phyloP scores from a whole-genome alignment of 2,329 filamentous ascomycete genomes.

The Dactylellina drechsleri region DNA sequence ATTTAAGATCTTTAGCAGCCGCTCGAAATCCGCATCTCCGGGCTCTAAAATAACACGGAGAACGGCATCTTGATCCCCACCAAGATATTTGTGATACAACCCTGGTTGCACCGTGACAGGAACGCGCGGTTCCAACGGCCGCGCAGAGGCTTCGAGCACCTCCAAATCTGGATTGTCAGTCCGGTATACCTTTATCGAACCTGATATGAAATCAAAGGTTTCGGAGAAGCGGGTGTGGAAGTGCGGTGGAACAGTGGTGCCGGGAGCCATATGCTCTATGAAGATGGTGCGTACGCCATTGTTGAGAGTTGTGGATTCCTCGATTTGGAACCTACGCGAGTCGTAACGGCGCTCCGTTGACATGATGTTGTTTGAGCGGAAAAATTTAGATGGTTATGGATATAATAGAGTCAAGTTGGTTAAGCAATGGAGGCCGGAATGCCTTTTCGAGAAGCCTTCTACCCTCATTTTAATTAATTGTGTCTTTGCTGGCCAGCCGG shows the following conservation, averaged over 20 bases:
- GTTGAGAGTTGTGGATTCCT: conserved; percentile 8
- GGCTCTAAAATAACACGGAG: neutral
- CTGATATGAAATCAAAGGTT: conserved; percentile 6
- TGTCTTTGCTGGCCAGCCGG: too few relatives aligned
- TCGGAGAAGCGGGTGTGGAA: conserved; percentile 5
- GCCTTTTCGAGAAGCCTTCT: too few relatives aligned
- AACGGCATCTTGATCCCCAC: neutral
- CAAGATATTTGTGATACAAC: conserved; percentile 5
- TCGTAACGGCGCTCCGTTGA: conserved; percentile 3
- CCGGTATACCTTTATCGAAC: too few relatives aligned
- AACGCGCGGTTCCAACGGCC: neutral
- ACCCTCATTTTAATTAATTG: too few relatives aligned
- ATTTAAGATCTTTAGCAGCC: conserved; percentile 1
- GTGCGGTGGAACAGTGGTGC: conserved; percentile 2
- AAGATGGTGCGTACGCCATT: neutral
- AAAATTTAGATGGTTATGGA: too few relatives aligned
- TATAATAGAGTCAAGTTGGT: too few relatives aligned
- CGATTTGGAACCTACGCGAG: neutral
- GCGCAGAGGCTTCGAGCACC: neutral
- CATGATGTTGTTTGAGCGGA: neutral
- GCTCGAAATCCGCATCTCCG: neutral
- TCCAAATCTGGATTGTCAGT: too few relatives aligned
- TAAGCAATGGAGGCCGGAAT: too few relatives aligned
- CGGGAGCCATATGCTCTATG: conserved; percentile 3
- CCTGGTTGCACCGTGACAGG: neutral